Evolutionary conservation across 192 early-diverging fungal species (phyloP).

Genomic region (Chytriomyces confervae): DNA sequence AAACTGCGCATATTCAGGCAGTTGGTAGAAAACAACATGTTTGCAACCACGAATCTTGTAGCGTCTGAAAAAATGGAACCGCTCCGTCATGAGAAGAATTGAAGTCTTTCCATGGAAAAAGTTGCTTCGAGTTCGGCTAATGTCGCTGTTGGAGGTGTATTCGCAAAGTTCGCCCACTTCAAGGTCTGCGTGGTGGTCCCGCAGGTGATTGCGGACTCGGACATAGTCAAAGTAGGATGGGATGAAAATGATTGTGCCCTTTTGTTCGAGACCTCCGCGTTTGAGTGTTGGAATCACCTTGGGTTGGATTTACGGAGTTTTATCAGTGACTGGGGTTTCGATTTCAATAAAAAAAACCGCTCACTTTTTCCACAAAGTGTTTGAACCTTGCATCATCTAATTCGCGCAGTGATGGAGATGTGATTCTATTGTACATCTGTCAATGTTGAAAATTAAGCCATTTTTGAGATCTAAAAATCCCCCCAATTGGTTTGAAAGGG

Average conservation of each 20-base stretch:
- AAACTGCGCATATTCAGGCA: constrained; percentile 84
- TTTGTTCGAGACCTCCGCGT: constrained; percentile 50
- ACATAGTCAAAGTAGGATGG: constrained; percentile 98
- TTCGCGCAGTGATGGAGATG: constrained; percentile 60
- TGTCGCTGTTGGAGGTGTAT: constrained; percentile 80
- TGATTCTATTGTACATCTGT: constrained; percentile 76
- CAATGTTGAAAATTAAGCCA: no score
- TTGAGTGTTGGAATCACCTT: constrained; percentile 63
- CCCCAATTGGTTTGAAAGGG: background rate
- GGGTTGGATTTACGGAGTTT: no score
- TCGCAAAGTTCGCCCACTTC: constrained; percentile 80
- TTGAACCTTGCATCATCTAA: constrained; percentile 82
- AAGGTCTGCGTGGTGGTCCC: constrained; percentile 68
- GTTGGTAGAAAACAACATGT: constrained; percentile 87
- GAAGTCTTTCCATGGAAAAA: constrained; percentile 82
- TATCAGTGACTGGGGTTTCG: no score
- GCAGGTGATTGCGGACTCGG: constrained; percentile 85
- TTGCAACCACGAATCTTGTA: constrained; percentile 80
- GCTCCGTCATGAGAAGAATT: constrained; percentile 88
- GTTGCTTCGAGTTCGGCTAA: constrained; percentile 74
- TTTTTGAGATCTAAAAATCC: background rate
- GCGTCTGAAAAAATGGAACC: constrained; percentile 93
- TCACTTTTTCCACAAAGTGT: constrained; percentile 76
- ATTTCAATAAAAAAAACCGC: no score
- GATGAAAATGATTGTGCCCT: constrained; percentile 72